Evolutionary conservation across 495 filamentous ascomycete genomes (phyloP), one percentile per base, ranked within the genome.

Genomic region (Penicillium verhagenii): DNA sequence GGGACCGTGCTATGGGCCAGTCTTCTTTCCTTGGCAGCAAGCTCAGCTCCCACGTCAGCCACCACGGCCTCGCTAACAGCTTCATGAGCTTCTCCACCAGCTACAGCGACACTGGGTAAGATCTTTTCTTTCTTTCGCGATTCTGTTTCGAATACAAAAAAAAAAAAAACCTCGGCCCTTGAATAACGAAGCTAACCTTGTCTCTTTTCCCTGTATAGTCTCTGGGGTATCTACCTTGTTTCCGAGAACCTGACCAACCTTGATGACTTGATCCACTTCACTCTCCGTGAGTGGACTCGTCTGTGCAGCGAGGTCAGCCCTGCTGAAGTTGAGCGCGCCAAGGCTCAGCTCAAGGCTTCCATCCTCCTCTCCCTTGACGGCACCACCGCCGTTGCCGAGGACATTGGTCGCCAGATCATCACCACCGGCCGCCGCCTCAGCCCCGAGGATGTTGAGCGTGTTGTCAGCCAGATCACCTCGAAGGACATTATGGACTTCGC

Each of bases 61-160:
- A 96, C 78, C 82, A 97, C 76, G 85, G 91, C 67, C 84, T 99
- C 47, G 93, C 93, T 67, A 99, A 94, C 79, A 96, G 91, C 82
- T 97, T 96, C 85, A 99, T 99, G 94, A 93, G 89, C 83, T 99
- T 99, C 79, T 96, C 91, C 63, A 99, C 94, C 43, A 96, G 91
- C 80, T 99, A 99, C 78, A 96, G 90, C 70, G 94, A 99, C 76
- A 97, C 94, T 70, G 94, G 92, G 92, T 96, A 83, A 78, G 83
- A 31, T 2, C 28, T 8, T 11, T 11, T 31, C 1, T n/a, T n/a
- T n/a, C n/a, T n/a, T n/a, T n/a, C n/a, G n/a, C n/a, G n/a, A n/a
- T n/a, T n/a, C n/a, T n/a, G n/a, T n/a, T n/a, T n/a, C n/a, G n/a
- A n/a, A n/a, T n/a, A n/a, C n/a, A n/a, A n/a, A n/a, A n/a, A n/a